Conservation (phyloP, 306 rosid species). For the Cucumis hystrix region DNA sequence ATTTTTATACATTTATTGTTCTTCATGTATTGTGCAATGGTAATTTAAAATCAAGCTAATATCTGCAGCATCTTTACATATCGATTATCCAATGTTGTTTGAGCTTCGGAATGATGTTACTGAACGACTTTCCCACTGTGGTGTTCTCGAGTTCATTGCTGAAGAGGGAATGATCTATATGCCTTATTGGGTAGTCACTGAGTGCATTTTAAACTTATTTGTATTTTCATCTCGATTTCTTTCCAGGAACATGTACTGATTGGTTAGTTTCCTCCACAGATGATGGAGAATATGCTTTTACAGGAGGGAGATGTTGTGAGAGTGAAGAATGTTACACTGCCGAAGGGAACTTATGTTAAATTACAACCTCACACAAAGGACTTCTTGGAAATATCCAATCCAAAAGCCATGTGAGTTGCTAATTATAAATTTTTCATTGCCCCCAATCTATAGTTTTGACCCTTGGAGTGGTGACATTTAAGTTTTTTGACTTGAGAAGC, state of each 20-base stretch:
- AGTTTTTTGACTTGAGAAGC: background rate
- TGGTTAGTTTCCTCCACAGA: conserved; percentile 23
- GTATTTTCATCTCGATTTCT: background rate
- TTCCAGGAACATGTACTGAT: background rate
- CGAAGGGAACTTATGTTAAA: conserved; percentile 92
- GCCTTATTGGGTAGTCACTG: conserved; percentile 83
- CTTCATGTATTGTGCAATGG: background rate
- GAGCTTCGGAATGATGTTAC: conserved; percentile 64
- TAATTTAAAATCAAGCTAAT: conserved; percentile 15
- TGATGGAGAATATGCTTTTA: conserved; percentile 98
- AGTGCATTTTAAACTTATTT: background rate
- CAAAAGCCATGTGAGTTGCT: conserved; percentile 75
- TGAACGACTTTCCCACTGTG: conserved; percentile 86
- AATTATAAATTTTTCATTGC: conserved; percentile 2
- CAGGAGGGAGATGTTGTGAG: conserved; percentile 83
- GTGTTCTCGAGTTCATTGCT: conserved; percentile 92
- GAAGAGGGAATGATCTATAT: conserved; percentile 99
- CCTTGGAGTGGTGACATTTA: background rate
- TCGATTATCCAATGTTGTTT: conserved; percentile 97
- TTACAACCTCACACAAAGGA: conserved; percentile 95
- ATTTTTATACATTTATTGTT: background rate
- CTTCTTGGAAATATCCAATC: conserved; percentile 92
- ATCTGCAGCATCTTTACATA: conserved; percentile 79
- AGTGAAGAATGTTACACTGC: conserved; percentile 89
- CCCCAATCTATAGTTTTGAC: background rate